Conservation (phyloP, 2,329 filamentous ascomycete genomes). For the Alternaria conjuncta region DNA sequence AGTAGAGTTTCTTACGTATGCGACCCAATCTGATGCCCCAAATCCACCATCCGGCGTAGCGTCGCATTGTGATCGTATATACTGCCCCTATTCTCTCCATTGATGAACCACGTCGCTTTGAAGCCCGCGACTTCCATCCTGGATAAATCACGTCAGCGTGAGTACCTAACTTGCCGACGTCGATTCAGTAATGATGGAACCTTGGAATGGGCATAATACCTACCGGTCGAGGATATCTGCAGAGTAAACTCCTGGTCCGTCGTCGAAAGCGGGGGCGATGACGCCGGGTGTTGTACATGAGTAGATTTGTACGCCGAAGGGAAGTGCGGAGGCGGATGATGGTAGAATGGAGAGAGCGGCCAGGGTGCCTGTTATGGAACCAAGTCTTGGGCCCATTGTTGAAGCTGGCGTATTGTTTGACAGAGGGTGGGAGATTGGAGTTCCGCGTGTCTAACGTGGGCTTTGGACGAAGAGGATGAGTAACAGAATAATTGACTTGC, state of each 20-base stretch:
- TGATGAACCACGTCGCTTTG: conserved; percentile 8
- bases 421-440: too few species aligned
- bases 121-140: neutral
- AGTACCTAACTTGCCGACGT: too few species aligned
- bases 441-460: neutral
- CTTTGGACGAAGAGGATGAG: neutral
- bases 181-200: too few species aligned
- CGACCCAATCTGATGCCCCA: conserved; percentile 5
- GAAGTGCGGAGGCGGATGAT: neutral
- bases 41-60: neutral
- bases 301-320: conserved; percentile 4
- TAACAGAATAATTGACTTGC: neutral
- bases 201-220: too few species aligned
- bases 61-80: conserved; percentile 5
- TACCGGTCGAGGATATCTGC: conserved; percentile 1
- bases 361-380: neutral
- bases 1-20: neutral
- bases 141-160: too few species aligned
- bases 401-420: neutral
- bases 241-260: conserved; percentile 2
- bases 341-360: neutral
- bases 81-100: neutral
- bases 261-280: conserved; percentile 4
- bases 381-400: neutral
- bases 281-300: neutral